Evolutionary conservation across 139 green algal species (phyloP), one percentile per base, ranked within the genome.

Genomic region (Volvox reticuliferus): DNA sequence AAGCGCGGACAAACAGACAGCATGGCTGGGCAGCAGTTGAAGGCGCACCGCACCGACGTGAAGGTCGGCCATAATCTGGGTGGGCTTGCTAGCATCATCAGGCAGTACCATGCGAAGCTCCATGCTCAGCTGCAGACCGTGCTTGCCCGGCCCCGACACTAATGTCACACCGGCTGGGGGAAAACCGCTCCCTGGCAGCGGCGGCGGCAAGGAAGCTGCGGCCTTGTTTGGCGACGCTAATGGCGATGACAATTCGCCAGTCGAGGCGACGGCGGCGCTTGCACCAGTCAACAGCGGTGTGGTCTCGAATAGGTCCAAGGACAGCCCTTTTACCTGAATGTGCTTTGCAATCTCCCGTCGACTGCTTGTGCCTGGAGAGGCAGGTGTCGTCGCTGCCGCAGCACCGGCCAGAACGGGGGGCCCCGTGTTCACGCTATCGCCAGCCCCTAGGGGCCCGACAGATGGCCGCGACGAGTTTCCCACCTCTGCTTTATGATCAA

Each of bases 241-340:
- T 55, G 44, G 44, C 44, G 44, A 55, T 20, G 50, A 33, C 44
- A 65, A 17, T 62, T 69, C 36, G 50, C 78, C 71, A 33, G n/a
- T 24, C 19, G 83, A 73, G 36, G 32, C 30, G 36, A 3, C 67
- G 36, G 28, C 62, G 20, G 63, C 35, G 35, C 2, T 55, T 0
- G 62, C 33, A 22, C 81, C 89, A 0, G 75, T 68, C 30, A 90
- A 5, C 21, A 90, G 69, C 61, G 82, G 81, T 21, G 82, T 19
- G 1, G 90, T 63, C n/a, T 94, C 79, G 24, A 96, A 89, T 21
- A 95, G 76, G 67, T 96, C 93, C n/a, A 96, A 20, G 24, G 89
- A 93, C 18, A 96, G 83, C 13, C 94, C 94, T 50, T 88, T 71
- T 24, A 96, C 87, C 65, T 76, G 69, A 0, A 95, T 35, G 18